phyloP scores from a whole-genome alignment of 2,329 filamentous ascomycete species.

The Colletotrichum simmondsii region DNA sequence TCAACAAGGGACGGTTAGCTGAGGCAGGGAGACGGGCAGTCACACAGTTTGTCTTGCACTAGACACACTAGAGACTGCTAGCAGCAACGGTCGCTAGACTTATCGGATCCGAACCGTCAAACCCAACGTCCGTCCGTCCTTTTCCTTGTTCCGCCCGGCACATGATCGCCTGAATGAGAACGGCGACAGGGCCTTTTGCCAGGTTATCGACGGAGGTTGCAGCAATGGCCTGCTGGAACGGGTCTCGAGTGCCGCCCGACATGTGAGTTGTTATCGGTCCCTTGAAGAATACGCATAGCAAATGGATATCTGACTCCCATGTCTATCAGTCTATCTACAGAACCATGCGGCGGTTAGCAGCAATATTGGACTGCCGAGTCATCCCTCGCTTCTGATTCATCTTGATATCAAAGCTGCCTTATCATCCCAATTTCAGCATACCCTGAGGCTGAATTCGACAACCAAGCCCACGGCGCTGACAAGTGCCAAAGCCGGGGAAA shows the following conservation, averaged over 20 bases:
- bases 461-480: not conserved
- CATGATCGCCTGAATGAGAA: constrained; percentile 20
- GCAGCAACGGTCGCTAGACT: not conserved
- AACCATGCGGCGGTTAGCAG: no score
- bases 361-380: not conserved
- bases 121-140: constrained; percentile 3
- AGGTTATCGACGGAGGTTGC: constrained; percentile 8
- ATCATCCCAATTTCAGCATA: not conserved
- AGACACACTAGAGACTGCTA: not conserved
- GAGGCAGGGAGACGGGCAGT: not conserved
- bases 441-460: not conserved
- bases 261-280: constrained; percentile 13
- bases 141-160: not conserved
- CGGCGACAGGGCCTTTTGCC: not conserved
- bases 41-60: not conserved
- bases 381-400: not conserved
- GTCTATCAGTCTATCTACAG: not conserved
- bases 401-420: not conserved
- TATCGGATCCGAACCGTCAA: constrained; percentile 16
- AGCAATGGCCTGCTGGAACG: not conserved
- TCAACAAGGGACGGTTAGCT: not conserved
- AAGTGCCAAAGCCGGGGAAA: not conserved
- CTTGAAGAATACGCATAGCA: not conserved
- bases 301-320: not conserved
- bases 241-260: constrained; percentile 2